These are phyloP conservation scores for Davidsoniella virescens DNA, from an alignment of 2,329 filamentous ascomycete genomes.

Conservation along the genomic window DNA sequence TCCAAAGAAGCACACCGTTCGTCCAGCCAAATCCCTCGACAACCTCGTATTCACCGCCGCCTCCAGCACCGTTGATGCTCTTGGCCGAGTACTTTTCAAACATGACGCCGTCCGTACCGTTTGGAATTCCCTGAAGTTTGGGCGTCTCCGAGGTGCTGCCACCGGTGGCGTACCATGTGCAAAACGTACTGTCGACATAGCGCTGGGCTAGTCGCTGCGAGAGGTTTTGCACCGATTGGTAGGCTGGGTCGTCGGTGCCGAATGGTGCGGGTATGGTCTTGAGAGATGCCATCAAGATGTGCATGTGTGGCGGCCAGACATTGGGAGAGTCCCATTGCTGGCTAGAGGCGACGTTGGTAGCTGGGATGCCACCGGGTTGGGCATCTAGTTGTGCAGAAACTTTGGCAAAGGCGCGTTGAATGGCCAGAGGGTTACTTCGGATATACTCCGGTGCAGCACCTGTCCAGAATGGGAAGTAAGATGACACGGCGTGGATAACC, in stretches of 20 bases:
- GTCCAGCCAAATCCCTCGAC: slow-evolving; percentile 58
- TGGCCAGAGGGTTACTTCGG: slow-evolving; percentile 40
- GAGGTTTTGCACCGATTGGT: slow-evolving; percentile 35
- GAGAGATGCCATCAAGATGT: slow-evolving; percentile 46
- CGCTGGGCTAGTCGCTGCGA: slow-evolving; percentile 45
- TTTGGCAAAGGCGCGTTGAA: slow-evolving; percentile 36
- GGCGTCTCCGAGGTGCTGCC: slow-evolving; percentile 38
- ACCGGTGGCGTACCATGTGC: slow-evolving; percentile 53
- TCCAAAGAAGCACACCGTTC: slow-evolving; percentile 52
- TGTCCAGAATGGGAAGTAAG: slow-evolving; percentile 55
- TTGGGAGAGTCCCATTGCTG: slow-evolving; percentile 58
- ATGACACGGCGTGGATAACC: slow-evolving; percentile 39
- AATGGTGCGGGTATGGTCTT: slow-evolving; percentile 31
- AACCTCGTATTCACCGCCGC: slow-evolving; percentile 52
- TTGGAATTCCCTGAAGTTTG: slow-evolving; percentile 29
- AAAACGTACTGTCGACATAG: slow-evolving; percentile 51
- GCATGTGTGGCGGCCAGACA: slow-evolving; percentile 52
- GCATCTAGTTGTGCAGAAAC: slow-evolving; percentile 35
- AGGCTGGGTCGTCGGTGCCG: slow-evolving; percentile 27
- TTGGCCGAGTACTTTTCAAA: slow-evolving; percentile 55
- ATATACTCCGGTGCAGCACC: slow-evolving; percentile 43
- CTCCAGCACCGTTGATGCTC: slow-evolving; percentile 41
- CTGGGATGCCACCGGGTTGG: slow-evolving; percentile 40
- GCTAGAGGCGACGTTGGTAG: slow-evolving; percentile 42
- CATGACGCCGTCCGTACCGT: slow-evolving; percentile 39